Conservation (phyloP, 1,284 basidiomycete species). For the Sporisorium exsertum region DNA sequence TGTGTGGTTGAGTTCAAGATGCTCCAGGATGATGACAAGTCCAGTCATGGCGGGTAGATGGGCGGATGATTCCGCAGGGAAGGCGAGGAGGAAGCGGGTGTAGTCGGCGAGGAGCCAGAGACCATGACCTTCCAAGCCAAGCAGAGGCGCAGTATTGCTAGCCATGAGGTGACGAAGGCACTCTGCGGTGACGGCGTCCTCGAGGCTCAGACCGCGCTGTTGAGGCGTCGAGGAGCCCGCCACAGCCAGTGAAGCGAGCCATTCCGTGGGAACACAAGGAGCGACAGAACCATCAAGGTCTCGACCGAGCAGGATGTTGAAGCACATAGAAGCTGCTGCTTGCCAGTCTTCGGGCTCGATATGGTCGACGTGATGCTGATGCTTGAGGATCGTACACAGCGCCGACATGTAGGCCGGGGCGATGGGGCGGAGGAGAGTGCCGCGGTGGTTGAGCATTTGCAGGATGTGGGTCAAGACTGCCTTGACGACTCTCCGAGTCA, state of each 20-base stretch:
- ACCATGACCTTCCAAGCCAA: conserved; percentile 24
- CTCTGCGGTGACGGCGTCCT: conserved; percentile 50
- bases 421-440: conserved; percentile 76
- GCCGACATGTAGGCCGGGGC: conserved; percentile 85
- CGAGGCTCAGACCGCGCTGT: conserved; percentile 38
- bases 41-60: conserved; percentile 53
- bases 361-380: conserved; percentile 82
- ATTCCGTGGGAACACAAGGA: conserved; percentile 3
- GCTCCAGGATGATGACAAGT: conserved; percentile 41
- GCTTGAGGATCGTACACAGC: conserved; percentile 76
- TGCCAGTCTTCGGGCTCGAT: conserved; percentile 79
- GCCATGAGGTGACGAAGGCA: conserved; percentile 47
- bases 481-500: conserved; percentile 75
- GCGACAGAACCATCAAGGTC: conserved; percentile 21
- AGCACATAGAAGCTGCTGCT: conserved; percentile 77
- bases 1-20: conserved; percentile 56
- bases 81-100: conserved; percentile 42
- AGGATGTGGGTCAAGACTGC: conserved; percentile 78
- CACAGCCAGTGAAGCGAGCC: conserved; percentile 16
- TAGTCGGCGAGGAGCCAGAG: conserved; percentile 48
- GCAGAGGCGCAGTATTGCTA: conserved; percentile 43
- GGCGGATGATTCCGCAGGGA: conserved; percentile 45
- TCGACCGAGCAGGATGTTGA: conserved; percentile 69
- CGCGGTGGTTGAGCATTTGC: conserved; percentile 75
- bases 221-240: background rate